Evolutionary conservation across 352 stramenopile species (phyloP).

Genomic region (Plasmopara muralis): DNA sequence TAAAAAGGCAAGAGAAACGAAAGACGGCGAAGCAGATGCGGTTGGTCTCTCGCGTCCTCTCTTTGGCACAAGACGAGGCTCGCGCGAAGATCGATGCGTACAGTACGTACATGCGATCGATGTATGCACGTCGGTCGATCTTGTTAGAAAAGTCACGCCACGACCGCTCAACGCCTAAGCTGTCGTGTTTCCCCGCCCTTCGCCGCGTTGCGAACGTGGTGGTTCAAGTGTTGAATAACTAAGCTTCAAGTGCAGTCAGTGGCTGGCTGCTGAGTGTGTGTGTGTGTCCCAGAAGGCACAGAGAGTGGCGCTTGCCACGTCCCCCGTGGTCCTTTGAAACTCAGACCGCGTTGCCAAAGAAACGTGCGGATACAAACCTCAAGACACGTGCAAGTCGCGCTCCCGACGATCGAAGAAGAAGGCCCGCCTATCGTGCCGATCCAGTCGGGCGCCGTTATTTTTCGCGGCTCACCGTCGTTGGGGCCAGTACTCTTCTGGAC

Average conservation of each 20-base stretch:
- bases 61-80: no score
- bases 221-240: conserved; percentile 1
- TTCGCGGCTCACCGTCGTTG: conserved; percentile 4
- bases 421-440: no score
- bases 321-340: conserved; percentile 9
- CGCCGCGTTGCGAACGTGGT: conserved; percentile 14
- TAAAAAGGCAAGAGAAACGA: no score
- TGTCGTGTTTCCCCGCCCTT: conserved; percentile 23
- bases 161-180: conserved; percentile 24
- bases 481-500: conserved; percentile 17
- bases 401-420: conserved; percentile 2
- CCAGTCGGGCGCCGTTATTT: conserved; percentile 10
- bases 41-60: no score
- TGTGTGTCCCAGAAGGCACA: no score
- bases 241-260: background rate
- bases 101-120: background rate
- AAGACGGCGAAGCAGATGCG: no score
- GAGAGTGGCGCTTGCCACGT: conserved; percentile 5
- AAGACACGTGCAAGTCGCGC: background rate
- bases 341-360: conserved; percentile 8
- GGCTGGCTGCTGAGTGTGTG: no score
- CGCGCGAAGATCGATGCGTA: background rate
- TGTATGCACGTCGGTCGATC: conserved; percentile 19
- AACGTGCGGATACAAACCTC: background rate
- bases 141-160: conserved; percentile 19